Evolutionary conservation across 306 rosid genomes (phyloP).

Genomic region (Cicer chorassanicum): DNA sequence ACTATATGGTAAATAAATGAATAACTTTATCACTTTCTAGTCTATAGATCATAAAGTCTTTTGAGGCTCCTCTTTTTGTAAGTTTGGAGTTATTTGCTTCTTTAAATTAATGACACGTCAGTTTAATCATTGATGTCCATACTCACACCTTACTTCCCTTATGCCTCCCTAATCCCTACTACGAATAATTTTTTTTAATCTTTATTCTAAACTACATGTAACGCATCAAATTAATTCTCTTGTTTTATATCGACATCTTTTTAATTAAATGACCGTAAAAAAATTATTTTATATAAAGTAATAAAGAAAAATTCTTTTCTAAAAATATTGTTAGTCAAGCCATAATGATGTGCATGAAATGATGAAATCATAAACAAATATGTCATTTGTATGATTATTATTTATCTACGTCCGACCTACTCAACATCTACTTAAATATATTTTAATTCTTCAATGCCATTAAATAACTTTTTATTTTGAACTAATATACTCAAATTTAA

Average conservation of each 20-base stretch:
- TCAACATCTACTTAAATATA: not conserved
- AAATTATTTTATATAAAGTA: no score
- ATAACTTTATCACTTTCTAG: slow-evolving; percentile 38
- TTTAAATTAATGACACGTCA: slow-evolving; percentile 35
- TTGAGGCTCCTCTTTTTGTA: slow-evolving; percentile 39
- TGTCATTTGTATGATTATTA: not conserved
- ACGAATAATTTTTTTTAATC: not conserved
- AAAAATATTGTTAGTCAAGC: not conserved
- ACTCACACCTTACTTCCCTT: slow-evolving; percentile 17
- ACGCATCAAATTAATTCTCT: not conserved
- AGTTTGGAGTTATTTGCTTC: slow-evolving; percentile 42
- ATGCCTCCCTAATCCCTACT: slow-evolving; percentile 35
- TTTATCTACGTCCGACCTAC: not conserved
- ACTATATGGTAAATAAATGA: slow-evolving; percentile 39
- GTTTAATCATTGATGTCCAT: slow-evolving; percentile 47
- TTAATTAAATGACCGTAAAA: not conserved
- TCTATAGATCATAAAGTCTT: slow-evolving; percentile 33
- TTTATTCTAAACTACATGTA: no score
- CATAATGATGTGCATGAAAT: not conserved
- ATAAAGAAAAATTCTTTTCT: no score
- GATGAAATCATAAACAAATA: no score
- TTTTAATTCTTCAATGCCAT: not conserved
- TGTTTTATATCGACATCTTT: not conserved
- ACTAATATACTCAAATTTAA: not conserved
- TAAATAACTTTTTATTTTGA: not conserved